Conservation (phyloP, 139 green algal genomes). For the Chara braunii region DNA sequence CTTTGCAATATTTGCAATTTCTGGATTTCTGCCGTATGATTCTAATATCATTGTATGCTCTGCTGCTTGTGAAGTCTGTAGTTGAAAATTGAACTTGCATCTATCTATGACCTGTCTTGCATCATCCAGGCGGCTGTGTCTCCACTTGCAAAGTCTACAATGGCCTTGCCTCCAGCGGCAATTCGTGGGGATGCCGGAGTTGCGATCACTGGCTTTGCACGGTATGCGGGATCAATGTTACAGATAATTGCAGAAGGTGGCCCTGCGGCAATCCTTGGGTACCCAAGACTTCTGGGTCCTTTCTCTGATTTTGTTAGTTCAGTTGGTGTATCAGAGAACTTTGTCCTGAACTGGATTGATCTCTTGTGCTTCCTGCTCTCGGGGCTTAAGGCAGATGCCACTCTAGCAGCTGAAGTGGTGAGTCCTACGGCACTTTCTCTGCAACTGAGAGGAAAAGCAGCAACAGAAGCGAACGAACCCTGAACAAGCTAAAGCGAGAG, state of each 20-base stretch:
- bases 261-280: conserved; percentile 11
- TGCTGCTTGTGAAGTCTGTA: too few species aligned
- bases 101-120: too few species aligned
- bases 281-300: conserved; percentile 62
- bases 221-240: background rate
- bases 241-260: background rate
- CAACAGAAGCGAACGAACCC: too few species aligned
- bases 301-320: conserved; percentile 62
- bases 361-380: conserved; percentile 92
- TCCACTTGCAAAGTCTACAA: conserved; percentile 67
- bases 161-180: conserved; percentile 73
- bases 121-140: conserved; percentile 46
- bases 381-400: conserved; percentile 79
- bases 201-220: conserved; percentile 45
- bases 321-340: conserved; percentile 58
- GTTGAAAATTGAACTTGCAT: too few species aligned
- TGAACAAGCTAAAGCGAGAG: too few species aligned
- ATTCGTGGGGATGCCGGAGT: conserved; percentile 60
- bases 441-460: too few species aligned
- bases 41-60: too few species aligned
- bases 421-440: too few species aligned
- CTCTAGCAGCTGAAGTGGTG: conserved; percentile 79
- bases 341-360: conserved; percentile 88
- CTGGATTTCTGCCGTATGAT: too few species aligned
- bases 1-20: too few species aligned